A percentile compares a stretch with the other conserved stretches of the same genome.
These are phyloP conservation scores for Kwoniella bestiolae DNA, from an alignment of 768 basidiomycete genomes.

Conservation along the genomic window DNA sequence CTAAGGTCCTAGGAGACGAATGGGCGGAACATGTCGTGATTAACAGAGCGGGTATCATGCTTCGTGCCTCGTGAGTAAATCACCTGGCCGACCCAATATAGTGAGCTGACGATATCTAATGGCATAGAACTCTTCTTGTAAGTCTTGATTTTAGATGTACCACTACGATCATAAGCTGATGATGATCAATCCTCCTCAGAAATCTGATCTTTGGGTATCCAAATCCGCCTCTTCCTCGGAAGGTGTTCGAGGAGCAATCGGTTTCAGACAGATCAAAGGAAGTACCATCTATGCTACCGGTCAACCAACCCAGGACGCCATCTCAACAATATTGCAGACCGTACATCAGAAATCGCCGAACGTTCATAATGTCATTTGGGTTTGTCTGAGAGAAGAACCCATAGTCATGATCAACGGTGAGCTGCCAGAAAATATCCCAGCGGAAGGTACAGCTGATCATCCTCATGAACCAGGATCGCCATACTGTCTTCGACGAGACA, in stretches of 20 bases:
- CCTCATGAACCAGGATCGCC: conserved; percentile 40
- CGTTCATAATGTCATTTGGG: conserved; percentile 76
- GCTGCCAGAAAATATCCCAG: conserved; percentile 60
- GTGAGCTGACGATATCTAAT: background rate
- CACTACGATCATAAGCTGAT: too few species aligned
- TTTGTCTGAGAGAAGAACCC: conserved; percentile 77
- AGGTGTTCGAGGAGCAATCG: conserved; percentile 87
- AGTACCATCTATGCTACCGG: conserved; percentile 89
- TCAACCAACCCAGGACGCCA: conserved; percentile 86
- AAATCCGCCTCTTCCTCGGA: conserved; percentile 51
- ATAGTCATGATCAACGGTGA: conserved; percentile 74
- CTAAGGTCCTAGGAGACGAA: conserved; percentile 89
- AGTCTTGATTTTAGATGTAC: too few species aligned
- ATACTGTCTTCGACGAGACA: conserved; percentile 81
- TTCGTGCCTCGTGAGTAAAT: conserved; percentile 74
- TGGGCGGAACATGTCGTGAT: conserved; percentile 93
- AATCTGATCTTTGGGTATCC: conserved; percentile 87
- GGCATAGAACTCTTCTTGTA: conserved; percentile 13
- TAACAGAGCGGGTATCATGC: conserved; percentile 91
- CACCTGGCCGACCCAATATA: background rate
- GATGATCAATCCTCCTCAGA: conserved; percentile 60
- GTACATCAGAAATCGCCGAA: conserved; percentile 68
- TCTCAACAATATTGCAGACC: conserved; percentile 73
- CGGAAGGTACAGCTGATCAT: background rate
- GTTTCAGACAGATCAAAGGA: conserved; percentile 81